These are phyloP conservation scores for Lathyrus sativus DNA, from an alignment of 306 rosid species.

Conservation along the genomic window DNA sequence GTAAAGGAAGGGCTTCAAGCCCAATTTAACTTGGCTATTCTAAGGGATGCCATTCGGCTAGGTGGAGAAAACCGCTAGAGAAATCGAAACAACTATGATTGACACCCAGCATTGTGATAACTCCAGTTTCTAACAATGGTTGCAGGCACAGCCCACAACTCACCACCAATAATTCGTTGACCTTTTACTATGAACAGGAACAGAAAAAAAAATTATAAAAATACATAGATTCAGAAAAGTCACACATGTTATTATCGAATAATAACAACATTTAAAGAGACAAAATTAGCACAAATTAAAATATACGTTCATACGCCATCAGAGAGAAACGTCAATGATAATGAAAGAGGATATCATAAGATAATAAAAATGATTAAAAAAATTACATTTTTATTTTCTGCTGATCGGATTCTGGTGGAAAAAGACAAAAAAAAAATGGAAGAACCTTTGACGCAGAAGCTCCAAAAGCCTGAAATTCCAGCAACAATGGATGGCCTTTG, in stretches of 20 bases:
- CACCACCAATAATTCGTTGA: constrained; percentile 68
- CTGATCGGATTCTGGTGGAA: neutral
- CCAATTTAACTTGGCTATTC: constrained; percentile 64
- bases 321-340: constrained; percentile 37
- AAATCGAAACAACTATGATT: constrained; percentile 53
- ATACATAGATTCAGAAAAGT: neutral
- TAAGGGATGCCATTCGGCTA: constrained; percentile 96
- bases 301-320: constrained; percentile 44
- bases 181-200: constrained; percentile 50
- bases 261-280: constrained; percentile 26
- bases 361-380: neutral
- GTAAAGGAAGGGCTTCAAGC: constrained; percentile 62
- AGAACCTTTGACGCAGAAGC: constrained; percentile 24
- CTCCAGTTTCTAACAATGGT: constrained; percentile 66
- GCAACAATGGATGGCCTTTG: constrained; percentile 36
- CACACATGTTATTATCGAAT: constrained; percentile 24
- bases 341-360: neutral
- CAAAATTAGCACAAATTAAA: constrained; percentile 23
- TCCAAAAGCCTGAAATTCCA: constrained; percentile 37
- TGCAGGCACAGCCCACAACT: constrained; percentile 59
- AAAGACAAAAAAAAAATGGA: constrained; percentile 24
- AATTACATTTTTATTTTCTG: constrained; percentile 26
- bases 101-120: constrained; percentile 66
- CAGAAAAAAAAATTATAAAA: neutral
- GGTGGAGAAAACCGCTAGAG: constrained; percentile 61